A percentile compares a stretch with the other conserved stretches of the same genome.
phyloP scores from a whole-genome alignment of 2,329 filamentous ascomycete genomes.

The Basipetospora chlamydospora region DNA sequence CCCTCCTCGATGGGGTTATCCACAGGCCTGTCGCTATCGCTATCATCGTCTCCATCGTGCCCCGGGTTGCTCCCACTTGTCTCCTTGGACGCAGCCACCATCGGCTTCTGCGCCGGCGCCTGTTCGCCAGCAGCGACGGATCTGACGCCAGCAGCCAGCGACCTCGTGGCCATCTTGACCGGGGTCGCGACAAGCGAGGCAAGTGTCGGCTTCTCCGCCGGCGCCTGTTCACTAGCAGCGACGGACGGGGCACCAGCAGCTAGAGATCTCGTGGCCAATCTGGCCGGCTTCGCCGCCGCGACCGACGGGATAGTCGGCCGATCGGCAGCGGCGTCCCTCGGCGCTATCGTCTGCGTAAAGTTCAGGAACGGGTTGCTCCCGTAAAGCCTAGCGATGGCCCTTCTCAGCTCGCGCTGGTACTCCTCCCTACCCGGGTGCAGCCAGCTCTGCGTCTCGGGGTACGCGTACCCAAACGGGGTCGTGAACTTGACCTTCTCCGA shows the following conservation, averaged over 20 bases:
- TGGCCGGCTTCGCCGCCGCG: background rate
- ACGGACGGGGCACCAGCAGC: background rate
- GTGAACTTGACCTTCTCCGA: slow-evolving; percentile 46
- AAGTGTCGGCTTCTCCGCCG: background rate
- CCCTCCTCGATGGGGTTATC: slow-evolving; percentile 4
- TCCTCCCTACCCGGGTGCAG: slow-evolving; percentile 7
- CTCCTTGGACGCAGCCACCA: background rate
- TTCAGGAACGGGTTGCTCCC: slow-evolving; percentile 33
- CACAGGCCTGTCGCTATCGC: slow-evolving; percentile 5
- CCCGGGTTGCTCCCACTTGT: too few species aligned
- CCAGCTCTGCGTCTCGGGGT: slow-evolving; percentile 40
- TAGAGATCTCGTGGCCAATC: background rate
- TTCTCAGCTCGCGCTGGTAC: slow-evolving; percentile 11
- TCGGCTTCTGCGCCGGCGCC: background rate
- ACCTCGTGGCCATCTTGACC: background rate
- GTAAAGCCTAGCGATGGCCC: slow-evolving; percentile 21
- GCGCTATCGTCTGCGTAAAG: slow-evolving; percentile 3
- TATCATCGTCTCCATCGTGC: background rate
- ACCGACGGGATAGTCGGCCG: slow-evolving; percentile 1
- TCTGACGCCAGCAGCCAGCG: background rate
- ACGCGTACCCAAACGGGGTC: slow-evolving; percentile 56
- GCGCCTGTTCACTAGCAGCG: background rate
- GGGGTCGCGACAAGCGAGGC: background rate
- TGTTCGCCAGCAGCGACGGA: background rate
- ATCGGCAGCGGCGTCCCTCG: slow-evolving; percentile 2